Percentiles rank a stretch among this genome's conserved stretches.
Evolutionary conservation across 2,329 filamentous ascomycete genomes (phyloP).

Genomic region (Exophiala viscosa): DNA sequence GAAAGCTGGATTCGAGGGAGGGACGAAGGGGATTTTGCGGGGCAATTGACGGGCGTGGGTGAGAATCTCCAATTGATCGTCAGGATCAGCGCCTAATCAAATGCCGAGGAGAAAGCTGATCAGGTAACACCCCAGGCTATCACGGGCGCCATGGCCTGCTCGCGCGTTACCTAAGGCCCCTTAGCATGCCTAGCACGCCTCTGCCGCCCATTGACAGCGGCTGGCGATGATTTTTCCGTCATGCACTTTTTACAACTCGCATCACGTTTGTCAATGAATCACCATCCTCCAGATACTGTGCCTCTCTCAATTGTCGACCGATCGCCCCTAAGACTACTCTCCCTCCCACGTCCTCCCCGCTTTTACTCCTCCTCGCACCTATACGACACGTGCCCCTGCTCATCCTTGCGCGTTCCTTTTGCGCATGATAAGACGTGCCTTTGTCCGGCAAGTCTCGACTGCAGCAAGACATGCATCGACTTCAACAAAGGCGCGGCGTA

Average conservation of each 20-base stretch:
- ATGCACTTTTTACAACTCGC: too few species aligned
- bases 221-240: too few species aligned
- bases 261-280: too few species aligned
- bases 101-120: too few species aligned
- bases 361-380: neutral
- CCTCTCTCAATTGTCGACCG: too few species aligned
- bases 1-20: too few species aligned
- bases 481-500: neutral
- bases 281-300: too few species aligned
- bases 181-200: too few species aligned
- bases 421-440: conserved; percentile 15
- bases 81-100: neutral
- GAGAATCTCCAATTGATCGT: neutral
- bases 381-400: neutral
- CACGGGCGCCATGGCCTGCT: neutral
- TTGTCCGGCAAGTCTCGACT: conserved; percentile 13
- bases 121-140: too few species aligned
- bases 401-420: neutral
- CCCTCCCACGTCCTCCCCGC: neutral
- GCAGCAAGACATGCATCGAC: conserved; percentile 1
- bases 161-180: too few species aligned
- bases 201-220: too few species aligned
- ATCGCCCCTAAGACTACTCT: too few species aligned
- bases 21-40: neutral
- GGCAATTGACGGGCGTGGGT: conserved; percentile 1